These are phyloP conservation scores for Cladorrhinum sp. DNA, from an alignment of 2,329 filamentous ascomycete genomes.

Conservation along the genomic window DNA sequence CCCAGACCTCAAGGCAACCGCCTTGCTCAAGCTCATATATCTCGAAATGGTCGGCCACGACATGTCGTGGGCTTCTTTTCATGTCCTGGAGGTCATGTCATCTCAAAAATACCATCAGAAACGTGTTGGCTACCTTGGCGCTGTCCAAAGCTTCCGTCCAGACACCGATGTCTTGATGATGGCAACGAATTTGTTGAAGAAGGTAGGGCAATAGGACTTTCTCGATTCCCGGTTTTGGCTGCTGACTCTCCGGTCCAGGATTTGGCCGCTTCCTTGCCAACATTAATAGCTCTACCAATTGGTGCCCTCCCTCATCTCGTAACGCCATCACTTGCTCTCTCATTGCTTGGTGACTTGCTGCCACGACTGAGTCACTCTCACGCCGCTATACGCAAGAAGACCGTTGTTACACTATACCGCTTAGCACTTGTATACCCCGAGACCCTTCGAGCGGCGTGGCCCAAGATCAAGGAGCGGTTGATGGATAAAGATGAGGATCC, in stretches of 20 bases:
- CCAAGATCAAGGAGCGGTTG: slow-evolving; percentile 91
- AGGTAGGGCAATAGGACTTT: slow-evolving; percentile 44
- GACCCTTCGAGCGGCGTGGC: slow-evolving; percentile 87
- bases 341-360: slow-evolving; percentile 79
- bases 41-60: slow-evolving; percentile 99
- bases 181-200: slow-evolving; percentile 94
- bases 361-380: slow-evolving; percentile 84
- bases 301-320: slow-evolving; percentile 91
- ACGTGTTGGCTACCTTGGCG: slow-evolving; percentile 88
- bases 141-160: slow-evolving; percentile 90
- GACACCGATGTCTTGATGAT: slow-evolving; percentile 98
- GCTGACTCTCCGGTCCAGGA: slow-evolving; percentile 48
- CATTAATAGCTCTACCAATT: slow-evolving; percentile 81
- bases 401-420: slow-evolving; percentile 89
- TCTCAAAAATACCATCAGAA: slow-evolving; percentile 93
- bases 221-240: slow-evolving; percentile 30
- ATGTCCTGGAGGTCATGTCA: slow-evolving; percentile 98
- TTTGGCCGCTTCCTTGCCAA: slow-evolving; percentile 67
- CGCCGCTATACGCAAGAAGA: slow-evolving; percentile 87
- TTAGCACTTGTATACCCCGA: slow-evolving; percentile 96
- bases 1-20: slow-evolving; percentile 89
- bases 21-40: slow-evolving; percentile 92
- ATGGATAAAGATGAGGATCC: slow-evolving; percentile 88
- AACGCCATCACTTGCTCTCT: slow-evolving; percentile 86
- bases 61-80: slow-evolving; percentile 99